phyloP scores from a whole-genome alignment of 2,329 filamentous ascomycete species.

The Ophiosphaerella herpotricha region DNA sequence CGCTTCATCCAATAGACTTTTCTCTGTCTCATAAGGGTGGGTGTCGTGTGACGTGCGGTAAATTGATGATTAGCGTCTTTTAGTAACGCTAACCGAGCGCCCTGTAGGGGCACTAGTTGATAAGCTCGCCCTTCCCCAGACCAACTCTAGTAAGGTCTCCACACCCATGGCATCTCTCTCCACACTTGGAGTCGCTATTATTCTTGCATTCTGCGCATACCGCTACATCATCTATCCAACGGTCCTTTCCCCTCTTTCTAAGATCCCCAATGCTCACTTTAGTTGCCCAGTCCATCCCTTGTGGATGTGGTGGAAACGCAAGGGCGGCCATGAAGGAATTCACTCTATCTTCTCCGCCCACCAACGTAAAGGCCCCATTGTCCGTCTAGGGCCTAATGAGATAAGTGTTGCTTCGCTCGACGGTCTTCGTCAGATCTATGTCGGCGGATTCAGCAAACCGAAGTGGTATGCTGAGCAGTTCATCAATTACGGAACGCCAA shows the following conservation, averaged over 20 bases:
- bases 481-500: conserved; percentile 1
- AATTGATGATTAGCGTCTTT: background rate
- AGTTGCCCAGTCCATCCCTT: background rate
- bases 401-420: conserved; percentile 1
- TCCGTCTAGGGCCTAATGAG: conserved; percentile 1
- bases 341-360: conserved; percentile 1
- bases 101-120: background rate
- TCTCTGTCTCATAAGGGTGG: background rate
- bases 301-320: background rate
- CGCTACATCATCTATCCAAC: conserved; percentile 1
- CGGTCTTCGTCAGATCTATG: conserved; percentile 2
- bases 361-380: background rate
- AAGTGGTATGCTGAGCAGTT: conserved; percentile 1
- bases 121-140: background rate
- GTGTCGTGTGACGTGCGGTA: background rate
- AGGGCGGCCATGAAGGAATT: background rate
- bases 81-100: background rate
- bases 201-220: conserved; percentile 1
- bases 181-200: background rate
- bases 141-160: background rate
- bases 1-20: background rate
- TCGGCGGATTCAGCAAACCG: conserved; percentile 1
- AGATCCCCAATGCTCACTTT: conserved; percentile 1
- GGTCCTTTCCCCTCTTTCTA: background rate
- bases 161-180: background rate